A percentile compares a stretch with the other conserved stretches of the same genome.
phyloP scores from a whole-genome alignment of 2,329 filamentous ascomycete species.

The Colletotrichum filicis region DNA sequence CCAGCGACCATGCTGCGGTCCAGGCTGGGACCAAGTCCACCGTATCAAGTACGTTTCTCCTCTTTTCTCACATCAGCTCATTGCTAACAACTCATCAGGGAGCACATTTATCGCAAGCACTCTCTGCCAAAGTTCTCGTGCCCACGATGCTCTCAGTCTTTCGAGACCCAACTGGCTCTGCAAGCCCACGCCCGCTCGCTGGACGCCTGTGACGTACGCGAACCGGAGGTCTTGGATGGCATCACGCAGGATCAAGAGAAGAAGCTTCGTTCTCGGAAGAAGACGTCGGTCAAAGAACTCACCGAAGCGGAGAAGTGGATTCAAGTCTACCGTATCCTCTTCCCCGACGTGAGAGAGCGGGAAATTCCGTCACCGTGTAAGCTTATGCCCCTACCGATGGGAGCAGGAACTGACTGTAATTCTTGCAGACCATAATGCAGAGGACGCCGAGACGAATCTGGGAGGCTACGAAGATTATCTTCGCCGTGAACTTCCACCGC shows the following conservation, averaged over 20 bases:
- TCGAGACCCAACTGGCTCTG: slow-evolving; percentile 45
- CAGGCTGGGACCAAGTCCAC: slow-evolving; percentile 51
- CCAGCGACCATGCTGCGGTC: slow-evolving; percentile 48
- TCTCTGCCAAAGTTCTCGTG: slow-evolving; percentile 44
- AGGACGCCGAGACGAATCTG: slow-evolving; percentile 38
- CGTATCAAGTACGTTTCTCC: slow-evolving; percentile 48
- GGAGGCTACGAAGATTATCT: slow-evolving; percentile 41
- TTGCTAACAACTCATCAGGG: slow-evolving; percentile 36
- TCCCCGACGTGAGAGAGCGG: slow-evolving; percentile 43
- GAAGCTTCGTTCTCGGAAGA: slow-evolving; percentile 46
- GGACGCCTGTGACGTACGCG: slow-evolving; percentile 39
- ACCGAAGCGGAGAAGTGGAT: slow-evolving; percentile 51
- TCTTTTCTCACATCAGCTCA: not conserved
- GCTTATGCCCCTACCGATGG: not conserved
- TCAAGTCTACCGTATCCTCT: slow-evolving; percentile 49
- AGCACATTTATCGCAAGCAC: slow-evolving; percentile 52
- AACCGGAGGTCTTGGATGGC: slow-evolving; percentile 45
- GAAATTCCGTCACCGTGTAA: slow-evolving; percentile 35
- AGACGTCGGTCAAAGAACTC: slow-evolving; percentile 43
- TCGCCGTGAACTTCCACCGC: slow-evolving; percentile 45
- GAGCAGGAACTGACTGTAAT: not conserved
- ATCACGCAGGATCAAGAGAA: slow-evolving; percentile 49
- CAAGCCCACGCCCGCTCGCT: slow-evolving; percentile 44
- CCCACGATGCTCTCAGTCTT: slow-evolving; percentile 48
- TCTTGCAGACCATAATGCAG: slow-evolving; percentile 45